These are phyloP conservation scores for Lactarius pseudohatsudake DNA, from an alignment of 768 basidiomycete species.

Conservation along the genomic window DNA sequence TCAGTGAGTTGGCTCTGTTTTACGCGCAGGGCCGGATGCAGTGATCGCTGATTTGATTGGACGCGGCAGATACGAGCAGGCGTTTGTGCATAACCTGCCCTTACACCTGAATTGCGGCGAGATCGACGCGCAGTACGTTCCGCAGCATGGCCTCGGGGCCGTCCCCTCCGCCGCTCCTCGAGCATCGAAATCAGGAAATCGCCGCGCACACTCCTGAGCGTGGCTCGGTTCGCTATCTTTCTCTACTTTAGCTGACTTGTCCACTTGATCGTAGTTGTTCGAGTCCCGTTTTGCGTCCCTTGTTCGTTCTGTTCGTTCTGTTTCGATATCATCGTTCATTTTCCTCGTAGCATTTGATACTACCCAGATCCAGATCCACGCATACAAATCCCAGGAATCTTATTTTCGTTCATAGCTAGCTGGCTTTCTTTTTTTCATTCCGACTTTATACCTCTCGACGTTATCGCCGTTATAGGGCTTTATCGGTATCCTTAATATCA, in stretches of 20 bases:
- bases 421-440: background rate
- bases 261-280: background rate
- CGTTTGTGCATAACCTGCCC: conserved; percentile 83
- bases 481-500: too few species aligned
- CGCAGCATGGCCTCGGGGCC: conserved; percentile 78
- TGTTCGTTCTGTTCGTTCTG: background rate
- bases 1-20: too few species aligned
- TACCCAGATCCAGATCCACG: background rate
- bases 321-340: conserved; percentile 15
- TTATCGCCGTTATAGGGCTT: conserved; percentile 2
- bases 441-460: background rate
- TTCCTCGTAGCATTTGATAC: conserved; percentile 1
- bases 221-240: background rate
- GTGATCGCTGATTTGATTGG: background rate
- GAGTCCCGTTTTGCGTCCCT: background rate
- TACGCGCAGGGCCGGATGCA: too few species aligned
- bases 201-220: conserved; percentile 37
- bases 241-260: background rate
- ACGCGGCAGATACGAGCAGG: conserved; percentile 71
- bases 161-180: conserved; percentile 46
- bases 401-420: background rate
- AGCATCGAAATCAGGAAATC: conserved; percentile 55
- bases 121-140: conserved; percentile 75
- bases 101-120: conserved; percentile 73
- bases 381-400: background rate